These are phyloP conservation scores for Talaromyces sp. DNA, from an alignment of 2,329 filamentous ascomycete species.

Conservation along the genomic window DNA sequence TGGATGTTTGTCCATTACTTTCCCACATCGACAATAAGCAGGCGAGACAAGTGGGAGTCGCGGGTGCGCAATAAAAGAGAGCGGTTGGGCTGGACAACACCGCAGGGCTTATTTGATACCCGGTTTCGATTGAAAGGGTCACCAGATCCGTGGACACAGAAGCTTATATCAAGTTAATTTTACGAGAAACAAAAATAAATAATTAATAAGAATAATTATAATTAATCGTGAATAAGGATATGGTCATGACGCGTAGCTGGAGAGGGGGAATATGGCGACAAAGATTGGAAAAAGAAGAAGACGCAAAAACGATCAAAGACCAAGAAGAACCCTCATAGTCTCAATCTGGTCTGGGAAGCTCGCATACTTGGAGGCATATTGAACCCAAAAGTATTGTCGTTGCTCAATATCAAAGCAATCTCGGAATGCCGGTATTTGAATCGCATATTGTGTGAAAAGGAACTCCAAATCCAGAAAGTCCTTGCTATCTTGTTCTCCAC, in stretches of 20 bases:
- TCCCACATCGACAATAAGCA: slow-evolving; percentile 26
- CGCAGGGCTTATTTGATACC: slow-evolving; percentile 28
- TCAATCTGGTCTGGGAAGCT: slow-evolving; percentile 23
- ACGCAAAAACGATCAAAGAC: slow-evolving; percentile 3
- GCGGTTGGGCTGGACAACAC: slow-evolving; percentile 31
- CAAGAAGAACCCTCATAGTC: slow-evolving; percentile 19
- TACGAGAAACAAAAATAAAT: slow-evolving; percentile 5
- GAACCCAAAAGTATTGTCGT: slow-evolving; percentile 19
- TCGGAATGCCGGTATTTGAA: slow-evolving; percentile 18
- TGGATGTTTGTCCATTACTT: slow-evolving; percentile 29
- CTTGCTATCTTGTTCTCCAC: slow-evolving; percentile 23
- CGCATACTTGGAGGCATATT: slow-evolving; percentile 21
- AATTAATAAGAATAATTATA: slow-evolving; percentile 10
- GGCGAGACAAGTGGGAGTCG: slow-evolving; percentile 28
- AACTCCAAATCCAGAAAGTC: slow-evolving; percentile 23
- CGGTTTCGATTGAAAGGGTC: slow-evolving; percentile 30
- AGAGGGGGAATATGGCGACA: too few species aligned
- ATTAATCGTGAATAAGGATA: slow-evolving; percentile 7
- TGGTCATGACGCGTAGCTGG: neutral
- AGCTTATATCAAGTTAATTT: slow-evolving; percentile 21
- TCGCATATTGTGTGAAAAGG: slow-evolving; percentile 20
- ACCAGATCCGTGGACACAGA: slow-evolving; percentile 31
- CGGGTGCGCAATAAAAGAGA: slow-evolving; percentile 29
- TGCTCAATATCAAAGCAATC: slow-evolving; percentile 20
- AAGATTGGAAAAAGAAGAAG: neutral